Conservation (phyloP, 257 asterid genomes). For the Penstemon eatonii region DNA sequence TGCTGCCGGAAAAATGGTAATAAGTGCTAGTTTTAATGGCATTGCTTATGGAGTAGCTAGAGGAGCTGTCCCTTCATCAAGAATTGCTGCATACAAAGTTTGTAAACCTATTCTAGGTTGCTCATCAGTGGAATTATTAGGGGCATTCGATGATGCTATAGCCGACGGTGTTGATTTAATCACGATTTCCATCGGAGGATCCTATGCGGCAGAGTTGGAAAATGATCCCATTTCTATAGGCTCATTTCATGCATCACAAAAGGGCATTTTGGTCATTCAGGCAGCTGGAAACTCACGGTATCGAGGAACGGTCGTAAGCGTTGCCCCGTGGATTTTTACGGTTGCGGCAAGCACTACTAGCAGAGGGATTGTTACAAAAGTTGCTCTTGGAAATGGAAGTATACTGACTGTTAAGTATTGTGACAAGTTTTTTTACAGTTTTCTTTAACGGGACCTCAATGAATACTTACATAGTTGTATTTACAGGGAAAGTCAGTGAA, state of each 20-base stretch:
- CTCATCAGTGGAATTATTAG: conserved; percentile 17
- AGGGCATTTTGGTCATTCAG: conserved; percentile 30
- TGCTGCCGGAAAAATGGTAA: conserved; percentile 35
- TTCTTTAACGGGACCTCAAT: no score
- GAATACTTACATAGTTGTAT: no score
- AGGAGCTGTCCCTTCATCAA: conserved; percentile 41
- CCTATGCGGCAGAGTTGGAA: neutral
- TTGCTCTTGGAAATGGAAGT: conserved; percentile 32
- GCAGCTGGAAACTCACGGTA: conserved; percentile 31
- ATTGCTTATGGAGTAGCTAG: conserved; percentile 33
- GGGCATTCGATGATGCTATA: conserved; percentile 44
- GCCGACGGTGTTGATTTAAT: conserved; percentile 56
- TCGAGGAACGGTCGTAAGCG: neutral
- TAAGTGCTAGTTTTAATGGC: conserved; percentile 27
- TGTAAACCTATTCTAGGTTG: neutral
- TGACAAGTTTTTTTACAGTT: no score
- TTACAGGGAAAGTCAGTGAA: conserved; percentile 29
- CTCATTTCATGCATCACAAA: conserved; percentile 36
- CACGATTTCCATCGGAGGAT: conserved; percentile 29
- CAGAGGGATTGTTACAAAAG: conserved; percentile 17
- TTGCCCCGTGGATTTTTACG: conserved; percentile 32
- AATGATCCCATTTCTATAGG: conserved; percentile 37
- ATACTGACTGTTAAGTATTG: conserved; percentile 16
- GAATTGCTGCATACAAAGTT: conserved; percentile 34
- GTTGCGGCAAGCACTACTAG: conserved; percentile 34